These are phyloP conservation scores for Colletotrichum graminicola DNA, from an alignment of 2,329 filamentous ascomycete genomes.

Conservation along the genomic window DNA sequence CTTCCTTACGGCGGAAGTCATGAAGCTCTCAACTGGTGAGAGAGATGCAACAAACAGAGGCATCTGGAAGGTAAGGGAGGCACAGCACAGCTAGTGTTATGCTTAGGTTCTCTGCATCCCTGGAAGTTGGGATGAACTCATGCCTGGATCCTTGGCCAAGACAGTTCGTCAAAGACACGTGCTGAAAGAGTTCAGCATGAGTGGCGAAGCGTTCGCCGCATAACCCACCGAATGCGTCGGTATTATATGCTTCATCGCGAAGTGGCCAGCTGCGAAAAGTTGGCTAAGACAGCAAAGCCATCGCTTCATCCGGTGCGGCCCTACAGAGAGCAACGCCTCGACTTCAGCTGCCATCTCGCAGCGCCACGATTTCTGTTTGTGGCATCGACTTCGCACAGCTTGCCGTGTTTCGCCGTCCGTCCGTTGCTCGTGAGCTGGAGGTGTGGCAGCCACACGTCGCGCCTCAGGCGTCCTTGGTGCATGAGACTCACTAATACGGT, in stretches of 20 bases:
- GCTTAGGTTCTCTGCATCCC: background rate
- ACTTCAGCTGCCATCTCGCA: background rate
- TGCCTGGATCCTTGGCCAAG: background rate
- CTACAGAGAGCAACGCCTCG: background rate
- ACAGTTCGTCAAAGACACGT: background rate
- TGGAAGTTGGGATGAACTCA: background rate
- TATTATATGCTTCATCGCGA: background rate
- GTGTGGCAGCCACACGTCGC: slow-evolving; percentile 3
- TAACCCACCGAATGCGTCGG: background rate
- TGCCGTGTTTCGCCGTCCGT: background rate
- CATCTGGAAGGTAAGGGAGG: background rate
- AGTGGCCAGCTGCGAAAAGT: background rate
- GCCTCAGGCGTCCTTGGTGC: background rate
- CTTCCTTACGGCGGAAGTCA: background rate
- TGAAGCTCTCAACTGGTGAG: background rate
- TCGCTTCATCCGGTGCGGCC: background rate
- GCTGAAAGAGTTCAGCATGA: background rate
- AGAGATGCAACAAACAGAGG: background rate
- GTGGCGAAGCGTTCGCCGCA: background rate
- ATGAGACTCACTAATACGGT: background rate
- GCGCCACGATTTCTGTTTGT: slow-evolving; percentile 1
- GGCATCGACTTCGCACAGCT: background rate
- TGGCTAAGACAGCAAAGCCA: background rate
- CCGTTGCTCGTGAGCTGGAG: no score
- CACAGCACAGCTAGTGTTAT: background rate